Percentiles rank a stretch among this genome's conserved stretches.
Evolutionary conservation across 2,329 filamentous ascomycete genomes (phyloP).

Genomic region (Sporothrix inflata): DNA sequence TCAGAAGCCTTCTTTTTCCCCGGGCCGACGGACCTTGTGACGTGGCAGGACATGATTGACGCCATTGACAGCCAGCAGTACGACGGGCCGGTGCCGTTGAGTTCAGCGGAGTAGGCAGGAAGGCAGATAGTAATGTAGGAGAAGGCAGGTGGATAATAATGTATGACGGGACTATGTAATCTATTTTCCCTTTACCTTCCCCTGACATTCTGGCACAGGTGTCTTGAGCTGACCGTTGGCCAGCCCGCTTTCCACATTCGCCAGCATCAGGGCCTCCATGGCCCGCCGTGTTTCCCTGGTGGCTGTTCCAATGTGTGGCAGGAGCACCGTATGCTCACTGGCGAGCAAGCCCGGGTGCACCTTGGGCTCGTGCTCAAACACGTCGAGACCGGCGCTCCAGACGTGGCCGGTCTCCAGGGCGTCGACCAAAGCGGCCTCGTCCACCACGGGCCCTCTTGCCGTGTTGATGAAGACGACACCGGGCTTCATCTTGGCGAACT

Average conservation of each 20-base stretch:
- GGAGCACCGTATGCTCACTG: constrained; percentile 71
- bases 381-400: constrained; percentile 53
- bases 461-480: constrained; percentile 59
- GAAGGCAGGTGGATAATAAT: too few relatives aligned
- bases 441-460: constrained; percentile 54
- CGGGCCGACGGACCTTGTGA: constrained; percentile 16
- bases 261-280: constrained; percentile 25
- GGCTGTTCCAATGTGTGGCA: constrained; percentile 87
- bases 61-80: constrained; percentile 23
- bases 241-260: constrained; percentile 36
- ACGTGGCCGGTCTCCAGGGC: constrained; percentile 51
- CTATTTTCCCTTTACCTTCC: too few relatives aligned
- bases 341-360: constrained; percentile 71
- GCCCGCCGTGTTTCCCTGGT: constrained; percentile 60
- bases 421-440: constrained; percentile 53
- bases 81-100: constrained; percentile 8
- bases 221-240: background rate
- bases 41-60: constrained; percentile 27
- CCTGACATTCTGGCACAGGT: constrained; percentile 30
- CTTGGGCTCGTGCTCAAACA: constrained; percentile 57
- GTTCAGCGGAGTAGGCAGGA: background rate
- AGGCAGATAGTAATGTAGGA: background rate
- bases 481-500: constrained; percentile 52
- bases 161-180: too few relatives aligned
- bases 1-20: constrained; percentile 18